Evolutionary conservation across 2,329 filamentous ascomycete species (phyloP).

Genomic region (Clonostachys chloroleuca): DNA sequence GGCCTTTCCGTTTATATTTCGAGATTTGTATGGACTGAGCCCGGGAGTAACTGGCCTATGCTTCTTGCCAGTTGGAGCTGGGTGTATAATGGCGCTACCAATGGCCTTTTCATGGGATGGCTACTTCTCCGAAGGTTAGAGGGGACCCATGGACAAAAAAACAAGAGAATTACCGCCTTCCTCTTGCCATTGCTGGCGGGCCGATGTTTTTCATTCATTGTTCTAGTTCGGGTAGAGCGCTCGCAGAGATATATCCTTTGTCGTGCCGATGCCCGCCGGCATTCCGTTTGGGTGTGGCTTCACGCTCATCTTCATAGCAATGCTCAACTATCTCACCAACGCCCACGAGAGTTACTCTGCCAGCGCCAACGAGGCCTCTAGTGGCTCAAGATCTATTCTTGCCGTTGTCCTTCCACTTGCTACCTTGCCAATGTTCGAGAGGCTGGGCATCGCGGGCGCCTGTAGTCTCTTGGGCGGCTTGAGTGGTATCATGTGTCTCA

Average conservation of each 20-base stretch:
- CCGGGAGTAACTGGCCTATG: conserved; percentile 61
- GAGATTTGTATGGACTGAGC: conserved; percentile 55
- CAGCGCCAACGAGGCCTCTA: conserved; percentile 77
- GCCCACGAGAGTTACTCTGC: conserved; percentile 65
- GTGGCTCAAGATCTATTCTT: conserved; percentile 89
- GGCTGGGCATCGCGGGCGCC: conserved; percentile 42
- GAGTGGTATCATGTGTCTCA: conserved; percentile 41
- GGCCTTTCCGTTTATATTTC: conserved; percentile 69
- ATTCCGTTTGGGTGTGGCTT: conserved; percentile 59
- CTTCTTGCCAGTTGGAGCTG: conserved; percentile 65
- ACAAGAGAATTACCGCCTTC: conserved; percentile 66
- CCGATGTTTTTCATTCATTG: conserved; percentile 52
- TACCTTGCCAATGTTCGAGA: conserved; percentile 41
- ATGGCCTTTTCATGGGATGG: conserved; percentile 64
- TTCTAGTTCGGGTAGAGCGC: conserved; percentile 62
- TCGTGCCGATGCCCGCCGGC: conserved; percentile 55
- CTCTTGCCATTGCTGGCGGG: conserved; percentile 66
- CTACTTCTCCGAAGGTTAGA: conserved; percentile 44
- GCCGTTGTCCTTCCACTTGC: conserved; percentile 66
- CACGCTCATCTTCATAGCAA: conserved; percentile 57
- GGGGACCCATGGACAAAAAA: conserved; percentile 52
- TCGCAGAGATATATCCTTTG: conserved; percentile 39
- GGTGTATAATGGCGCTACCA: conserved; percentile 51
- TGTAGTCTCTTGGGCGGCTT: conserved; percentile 47
- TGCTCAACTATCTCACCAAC: conserved; percentile 62